Conservation (phyloP, 176 grass and related monocot species). For the Oryza glaberrima region DNA sequence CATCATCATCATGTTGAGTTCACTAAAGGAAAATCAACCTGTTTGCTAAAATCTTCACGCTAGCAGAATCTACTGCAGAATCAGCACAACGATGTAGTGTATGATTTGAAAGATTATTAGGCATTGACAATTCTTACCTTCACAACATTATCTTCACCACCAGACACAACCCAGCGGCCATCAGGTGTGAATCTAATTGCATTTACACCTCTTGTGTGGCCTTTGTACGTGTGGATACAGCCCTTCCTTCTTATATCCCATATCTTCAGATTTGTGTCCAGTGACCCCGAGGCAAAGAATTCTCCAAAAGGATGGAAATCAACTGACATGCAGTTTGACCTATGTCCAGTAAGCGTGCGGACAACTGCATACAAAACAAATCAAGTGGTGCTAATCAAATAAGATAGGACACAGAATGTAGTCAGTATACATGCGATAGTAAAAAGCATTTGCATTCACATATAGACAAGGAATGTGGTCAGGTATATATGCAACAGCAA, state of each 20-base stretch:
- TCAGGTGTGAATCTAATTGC: slow-evolving; percentile 96
- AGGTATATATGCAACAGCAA: slow-evolving; percentile 19
- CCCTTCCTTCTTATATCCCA: slow-evolving; percentile 97
- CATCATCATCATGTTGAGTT: slow-evolving; percentile 13
- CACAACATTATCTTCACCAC: slow-evolving; percentile 91
- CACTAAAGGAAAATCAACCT: slow-evolving; percentile 7
- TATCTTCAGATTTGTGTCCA: slow-evolving; percentile 97
- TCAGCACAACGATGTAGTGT: not conserved
- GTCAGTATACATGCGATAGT: slow-evolving; percentile 1
- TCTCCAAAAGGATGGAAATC: slow-evolving; percentile 99
- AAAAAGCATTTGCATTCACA: slow-evolving; percentile 13
- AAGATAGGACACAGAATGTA: not conserved
- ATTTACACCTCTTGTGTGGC: slow-evolving; percentile 92
- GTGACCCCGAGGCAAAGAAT: slow-evolving; percentile 92
- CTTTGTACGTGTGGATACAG: slow-evolving; percentile 97
- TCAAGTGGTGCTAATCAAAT: slow-evolving; percentile 12
- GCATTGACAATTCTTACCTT: slow-evolving; percentile 60
- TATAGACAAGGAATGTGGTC: slow-evolving; percentile 30
- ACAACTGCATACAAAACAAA: slow-evolving; percentile 68
- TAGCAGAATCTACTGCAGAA: not conserved
- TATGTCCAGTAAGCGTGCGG: slow-evolving; percentile 85
- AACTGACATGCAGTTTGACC: slow-evolving; percentile 91
- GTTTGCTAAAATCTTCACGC: not conserved
- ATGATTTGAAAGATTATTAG: slow-evolving; percentile 15
- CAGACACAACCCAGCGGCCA: slow-evolving; percentile 95